These are phyloP conservation scores for Yarrowia osloensis DNA, from an alignment of 805 yeast genomes.

Conservation along the genomic window DNA sequence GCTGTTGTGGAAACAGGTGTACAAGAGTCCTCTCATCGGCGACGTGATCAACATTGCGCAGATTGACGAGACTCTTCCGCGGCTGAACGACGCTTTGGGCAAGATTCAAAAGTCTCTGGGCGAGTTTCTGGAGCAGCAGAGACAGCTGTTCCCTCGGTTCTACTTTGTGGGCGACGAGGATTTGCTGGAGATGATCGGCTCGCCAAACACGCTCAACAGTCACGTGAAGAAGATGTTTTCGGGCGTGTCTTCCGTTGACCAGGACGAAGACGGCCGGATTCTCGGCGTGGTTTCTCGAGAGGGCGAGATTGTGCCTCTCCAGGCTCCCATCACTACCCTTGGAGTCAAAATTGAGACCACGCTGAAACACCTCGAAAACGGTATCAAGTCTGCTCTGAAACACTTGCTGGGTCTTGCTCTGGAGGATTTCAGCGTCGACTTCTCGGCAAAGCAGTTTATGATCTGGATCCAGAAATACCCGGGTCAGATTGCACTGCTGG, in stretches of 20 bases:
- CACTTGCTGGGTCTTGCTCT: slow-evolving; percentile 42
- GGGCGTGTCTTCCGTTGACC: slow-evolving; percentile 54
- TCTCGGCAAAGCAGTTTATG: slow-evolving; percentile 36
- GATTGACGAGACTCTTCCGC: slow-evolving; percentile 50
- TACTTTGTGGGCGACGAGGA: slow-evolving; percentile 92
- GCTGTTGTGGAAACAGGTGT: slow-evolving; percentile 52
- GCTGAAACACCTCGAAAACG: slow-evolving; percentile 60
- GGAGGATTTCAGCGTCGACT: slow-evolving; percentile 31
- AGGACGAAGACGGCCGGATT: slow-evolving; percentile 46
- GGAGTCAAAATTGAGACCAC: slow-evolving; percentile 55
- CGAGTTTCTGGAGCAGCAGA: slow-evolving; percentile 77
- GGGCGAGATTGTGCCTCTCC: slow-evolving; percentile 54
- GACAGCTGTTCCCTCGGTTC: slow-evolving; percentile 76
- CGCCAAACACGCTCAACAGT: slow-evolving; percentile 49
- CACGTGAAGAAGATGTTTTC: slow-evolving; percentile 72
- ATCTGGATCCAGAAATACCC: slow-evolving; percentile 50
- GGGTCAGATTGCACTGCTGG: slow-evolving; percentile 57
- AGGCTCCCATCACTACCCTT: slow-evolving; percentile 48
- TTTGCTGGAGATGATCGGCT: slow-evolving; percentile 77
- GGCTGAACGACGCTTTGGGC: slow-evolving; percentile 56
- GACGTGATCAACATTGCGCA: slow-evolving; percentile 58
- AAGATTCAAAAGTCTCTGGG: slow-evolving; percentile 65
- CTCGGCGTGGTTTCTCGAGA: slow-evolving; percentile 60
- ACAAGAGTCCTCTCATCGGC: slow-evolving; percentile 53
- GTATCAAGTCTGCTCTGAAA: slow-evolving; percentile 54